Percentiles rank a stretch among this genome's conserved stretches.
phyloP scores from a whole-genome alignment of 345 rosid genomes.

The Capsella bursapastoris region DNA sequence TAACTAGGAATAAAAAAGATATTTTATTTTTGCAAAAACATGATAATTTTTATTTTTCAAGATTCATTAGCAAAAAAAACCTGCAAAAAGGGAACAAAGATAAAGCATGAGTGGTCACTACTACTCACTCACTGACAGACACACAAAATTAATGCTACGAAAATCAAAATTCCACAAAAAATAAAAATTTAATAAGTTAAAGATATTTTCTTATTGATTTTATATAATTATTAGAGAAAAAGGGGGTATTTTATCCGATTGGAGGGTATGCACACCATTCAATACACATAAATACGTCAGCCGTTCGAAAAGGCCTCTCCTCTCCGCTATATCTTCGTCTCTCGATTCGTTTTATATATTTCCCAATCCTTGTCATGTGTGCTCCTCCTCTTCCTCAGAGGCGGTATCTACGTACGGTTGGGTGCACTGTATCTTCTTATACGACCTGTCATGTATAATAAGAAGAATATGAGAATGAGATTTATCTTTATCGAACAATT shows the following conservation, averaged over 20 bases:
- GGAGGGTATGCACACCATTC: slow-evolving; percentile 44
- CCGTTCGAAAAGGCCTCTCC: slow-evolving; percentile 27
- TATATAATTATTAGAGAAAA: no score
- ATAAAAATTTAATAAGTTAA: neutral
- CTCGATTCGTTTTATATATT: neutral
- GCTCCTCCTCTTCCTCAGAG: neutral
- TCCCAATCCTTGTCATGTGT: no score
- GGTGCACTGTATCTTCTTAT: slow-evolving; percentile 20
- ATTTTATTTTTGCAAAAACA: neutral
- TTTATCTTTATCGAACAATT: neutral
- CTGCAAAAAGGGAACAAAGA: slow-evolving; percentile 33
- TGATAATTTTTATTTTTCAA: neutral
- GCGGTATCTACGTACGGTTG: neutral
- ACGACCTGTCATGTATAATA: neutral
- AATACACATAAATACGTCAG: slow-evolving; percentile 40
- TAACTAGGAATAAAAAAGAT: neutral
- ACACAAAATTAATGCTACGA: slow-evolving; percentile 24
- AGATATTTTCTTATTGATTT: neutral
- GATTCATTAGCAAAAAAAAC: slow-evolving; percentile 13
- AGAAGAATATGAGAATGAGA: neutral
- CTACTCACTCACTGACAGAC: neutral
- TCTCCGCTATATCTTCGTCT: neutral
- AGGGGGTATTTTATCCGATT: slow-evolving; percentile 30
- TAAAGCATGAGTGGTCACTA: slow-evolving; percentile 45
- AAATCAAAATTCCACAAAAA: slow-evolving; percentile 6